Evolutionary conservation across 2,329 filamentous ascomycete species (phyloP), one percentile per base, ranked within the genome.

Genomic region (Exophiala aquamarina): DNA sequence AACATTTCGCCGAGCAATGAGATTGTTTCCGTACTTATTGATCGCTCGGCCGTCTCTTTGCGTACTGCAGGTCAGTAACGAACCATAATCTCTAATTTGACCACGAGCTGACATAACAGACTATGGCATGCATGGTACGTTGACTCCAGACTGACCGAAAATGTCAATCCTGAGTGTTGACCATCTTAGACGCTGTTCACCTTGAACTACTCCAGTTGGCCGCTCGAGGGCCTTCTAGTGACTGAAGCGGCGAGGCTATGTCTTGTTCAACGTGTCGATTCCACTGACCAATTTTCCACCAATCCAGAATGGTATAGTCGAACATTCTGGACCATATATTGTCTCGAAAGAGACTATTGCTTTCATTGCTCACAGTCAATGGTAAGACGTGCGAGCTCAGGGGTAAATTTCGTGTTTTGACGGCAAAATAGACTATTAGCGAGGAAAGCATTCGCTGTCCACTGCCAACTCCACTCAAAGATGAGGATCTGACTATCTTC

Each of bases 251-350:
- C 63, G 3, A 61, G 67, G 44, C 66, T 69, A 57, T 65, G 61
- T 4, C 54, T 63, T 20, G 41, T 48, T 1, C 53, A 67, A 9
- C 58, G 63, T 2, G 67, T 64, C 44, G 63, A 66, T 26, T 62
- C 61, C 35, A 47, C 56, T 3, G 41, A 50, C 19, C 49, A 43
- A 33, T 44, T 41, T 17, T 49, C 36, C 11, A 51, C 59, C 11
- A 44, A 52, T 31, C 37, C 53, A 31, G 50, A 47, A 17, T 26
- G 47, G 18, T 47, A 49, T 10, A 54, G 61, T 20, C 55, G 60
- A 32, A 63, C 63, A 0, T 73, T 72, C 41, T 73, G 69, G 69
- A 64, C 68, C 0, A 58, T 71, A 13, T 72, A 71, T 41, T 56
- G 57, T 8, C 32, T 72, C 14, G 70, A 73, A 37, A 71, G 72